Evolutionary conservation across 2,329 filamentous ascomycete genomes (phyloP).

Genomic region (Metarhizium sp.): DNA sequence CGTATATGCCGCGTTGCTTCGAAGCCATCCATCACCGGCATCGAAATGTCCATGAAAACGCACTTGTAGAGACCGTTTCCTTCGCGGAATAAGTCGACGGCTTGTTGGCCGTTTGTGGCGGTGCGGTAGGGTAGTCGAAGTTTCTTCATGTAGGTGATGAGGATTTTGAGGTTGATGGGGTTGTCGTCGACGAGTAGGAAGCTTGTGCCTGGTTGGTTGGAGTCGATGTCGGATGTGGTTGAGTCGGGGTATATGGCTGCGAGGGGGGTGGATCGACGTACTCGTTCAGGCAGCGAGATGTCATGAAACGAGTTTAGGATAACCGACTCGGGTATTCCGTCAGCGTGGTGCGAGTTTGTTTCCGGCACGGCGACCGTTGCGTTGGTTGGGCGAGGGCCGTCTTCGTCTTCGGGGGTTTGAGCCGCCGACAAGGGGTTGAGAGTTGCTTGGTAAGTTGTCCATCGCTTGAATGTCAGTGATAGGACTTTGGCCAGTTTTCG

Average conservation of each 20-base stretch:
- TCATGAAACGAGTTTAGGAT: neutral
- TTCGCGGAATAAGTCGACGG: constrained; percentile 14
- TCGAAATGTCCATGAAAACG: constrained; percentile 37
- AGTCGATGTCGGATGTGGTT: neutral
- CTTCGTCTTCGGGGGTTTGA: constrained; percentile 2
- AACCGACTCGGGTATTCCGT: neutral
- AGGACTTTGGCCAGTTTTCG: constrained; percentile 21
- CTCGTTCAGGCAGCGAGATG: constrained; percentile 1
- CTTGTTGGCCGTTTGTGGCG: constrained; percentile 19
- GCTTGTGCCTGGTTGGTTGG: neutral
- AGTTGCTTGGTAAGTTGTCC: constrained; percentile 2
- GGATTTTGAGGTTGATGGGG: constrained; percentile 23
- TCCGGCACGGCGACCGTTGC: neutral
- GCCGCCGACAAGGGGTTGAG: neutral
- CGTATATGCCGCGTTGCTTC: constrained; percentile 37
- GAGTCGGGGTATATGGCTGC: neutral
- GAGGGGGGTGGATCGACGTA: constrained; percentile 1
- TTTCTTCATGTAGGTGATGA: constrained; percentile 19
- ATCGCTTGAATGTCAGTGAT: constrained; percentile 4
- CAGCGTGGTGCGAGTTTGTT: neutral
- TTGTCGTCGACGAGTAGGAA: constrained; percentile 27
- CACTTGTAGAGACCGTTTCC: constrained; percentile 11
- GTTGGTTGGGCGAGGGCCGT: neutral
- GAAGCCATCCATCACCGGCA: constrained; percentile 44
- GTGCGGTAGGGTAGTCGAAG: constrained; percentile 12